Evolutionary conservation across 78 protist species (phyloP), one percentile per base, ranked within the genome.

Genomic region (Mantamonas sphyraenae): DNA sequence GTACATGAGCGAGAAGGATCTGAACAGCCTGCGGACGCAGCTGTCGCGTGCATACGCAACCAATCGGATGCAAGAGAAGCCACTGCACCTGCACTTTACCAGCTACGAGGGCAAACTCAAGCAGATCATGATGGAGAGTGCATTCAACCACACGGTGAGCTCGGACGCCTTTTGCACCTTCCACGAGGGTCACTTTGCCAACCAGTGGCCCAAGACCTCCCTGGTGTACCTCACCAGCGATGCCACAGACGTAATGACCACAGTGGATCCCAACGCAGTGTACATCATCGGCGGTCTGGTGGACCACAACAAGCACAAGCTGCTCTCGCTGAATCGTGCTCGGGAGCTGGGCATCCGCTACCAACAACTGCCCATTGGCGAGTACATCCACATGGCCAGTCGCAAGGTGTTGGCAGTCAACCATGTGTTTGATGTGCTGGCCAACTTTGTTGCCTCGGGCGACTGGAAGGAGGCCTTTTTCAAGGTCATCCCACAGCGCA

Each of bases 281-380:
- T 86, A 86, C 56, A 68, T 86, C 35, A 79, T 86, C 20, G 92
- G 92, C 24, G 85, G 83, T 0, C 28, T 87, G 39, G 89, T 87
- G 22, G 92, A 87, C 68, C 89, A 83, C 70, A 87, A 87, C 62
- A 26, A 75, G 17, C 38, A 62, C 60, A 87, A 87, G 74, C 82
- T 82, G 38, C 39, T 66, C 34, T 62, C 82, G 3, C 71, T 57
- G 33, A 51, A 61, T 1, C 65, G 50, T 9, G 90, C 90, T 17
- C 22, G 4, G 20, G 74, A 37, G 34, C 81, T 55, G 59, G 85
- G 84, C 59, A 70, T 84, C 8, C 66, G 43, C 5, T 55, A 62
- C 67, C 85, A 79, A 35, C 66, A 69, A 62, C 50, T 84, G 72
- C 90, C 90, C n/a, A 84, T 84, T 12, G 57, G 69, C 22, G 80